Evolutionary conservation across 2,329 filamentous ascomycete genomes (phyloP).

Genomic region (Graphilbum sp.): DNA sequence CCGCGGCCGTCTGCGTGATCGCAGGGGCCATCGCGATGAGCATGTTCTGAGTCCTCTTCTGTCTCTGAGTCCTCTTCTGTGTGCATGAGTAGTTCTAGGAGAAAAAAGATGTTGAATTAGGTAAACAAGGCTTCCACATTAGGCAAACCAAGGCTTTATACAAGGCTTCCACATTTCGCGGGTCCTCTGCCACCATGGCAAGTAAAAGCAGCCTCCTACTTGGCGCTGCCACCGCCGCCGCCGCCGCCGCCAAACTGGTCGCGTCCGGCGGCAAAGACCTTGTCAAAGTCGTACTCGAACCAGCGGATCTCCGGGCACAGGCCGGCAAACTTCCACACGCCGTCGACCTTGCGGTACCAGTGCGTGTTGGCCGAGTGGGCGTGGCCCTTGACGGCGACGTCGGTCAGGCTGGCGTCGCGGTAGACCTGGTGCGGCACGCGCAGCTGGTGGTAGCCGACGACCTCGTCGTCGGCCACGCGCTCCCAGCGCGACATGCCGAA

Average conservation of each 20-base stretch:
- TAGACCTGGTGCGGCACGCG: conserved; percentile 47
- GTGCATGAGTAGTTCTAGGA: too few relatives aligned
- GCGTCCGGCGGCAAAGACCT: conserved; percentile 12
- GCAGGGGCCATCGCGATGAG: too few relatives aligned
- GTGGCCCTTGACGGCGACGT: conserved; percentile 41
- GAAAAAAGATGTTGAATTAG: too few relatives aligned
- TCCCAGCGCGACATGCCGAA: conserved; percentile 43
- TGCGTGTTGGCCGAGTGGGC: conserved; percentile 40
- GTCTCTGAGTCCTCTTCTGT: too few relatives aligned
- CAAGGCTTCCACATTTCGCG: too few relatives aligned
- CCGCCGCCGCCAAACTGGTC: conserved; percentile 8
- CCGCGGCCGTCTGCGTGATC: too few relatives aligned
- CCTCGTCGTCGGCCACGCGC: conserved; percentile 38
- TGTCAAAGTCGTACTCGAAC: conserved; percentile 36
- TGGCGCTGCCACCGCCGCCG: not conserved
- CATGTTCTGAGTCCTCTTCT: too few relatives aligned
- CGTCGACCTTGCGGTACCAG: conserved; percentile 39
- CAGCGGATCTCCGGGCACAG: conserved; percentile 38
- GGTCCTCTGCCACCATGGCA: not conserved
- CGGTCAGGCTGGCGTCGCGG: conserved; percentile 20
- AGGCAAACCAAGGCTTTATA: too few relatives aligned
- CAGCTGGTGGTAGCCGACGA: conserved; percentile 43
- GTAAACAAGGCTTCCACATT: too few relatives aligned
- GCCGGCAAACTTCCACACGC: conserved; percentile 46
- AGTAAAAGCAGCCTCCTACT: too few relatives aligned